Conservation (phyloP, 495 filamentous ascomycete species). For the Jackrogersella multiformis region DNA sequence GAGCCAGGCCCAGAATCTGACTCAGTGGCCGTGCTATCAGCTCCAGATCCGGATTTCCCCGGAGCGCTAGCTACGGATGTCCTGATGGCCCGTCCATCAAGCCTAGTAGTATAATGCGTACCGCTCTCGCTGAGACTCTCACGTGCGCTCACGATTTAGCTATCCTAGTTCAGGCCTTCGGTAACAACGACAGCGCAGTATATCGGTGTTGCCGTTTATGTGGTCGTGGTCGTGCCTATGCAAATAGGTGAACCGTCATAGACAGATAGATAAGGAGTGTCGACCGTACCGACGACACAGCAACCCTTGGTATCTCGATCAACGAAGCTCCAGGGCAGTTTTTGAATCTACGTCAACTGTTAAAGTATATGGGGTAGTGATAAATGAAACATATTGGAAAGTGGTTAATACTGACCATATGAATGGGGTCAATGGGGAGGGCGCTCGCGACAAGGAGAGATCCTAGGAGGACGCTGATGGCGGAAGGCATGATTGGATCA, state of each 20-base stretch:
- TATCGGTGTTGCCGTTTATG: background rate
- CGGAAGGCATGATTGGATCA: background rate
- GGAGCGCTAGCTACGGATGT: background rate
- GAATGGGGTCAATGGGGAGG: background rate
- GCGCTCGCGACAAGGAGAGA: background rate
- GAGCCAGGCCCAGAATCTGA: too few species aligned
- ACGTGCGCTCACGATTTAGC: background rate
- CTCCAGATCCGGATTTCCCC: background rate
- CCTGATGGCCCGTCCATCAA: background rate
- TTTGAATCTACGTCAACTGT: background rate
- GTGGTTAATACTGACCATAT: background rate
- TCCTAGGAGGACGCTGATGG: background rate
- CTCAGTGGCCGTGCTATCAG: background rate
- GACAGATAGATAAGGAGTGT: constrained; percentile 1
- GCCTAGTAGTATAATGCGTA: background rate
- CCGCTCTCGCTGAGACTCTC: constrained; percentile 7
- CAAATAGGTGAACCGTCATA: constrained; percentile 15
- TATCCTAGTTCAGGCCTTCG: background rate
- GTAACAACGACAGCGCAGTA: constrained; percentile 16
- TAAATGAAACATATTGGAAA: too few species aligned
- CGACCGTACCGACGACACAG: constrained; percentile 16
- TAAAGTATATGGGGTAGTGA: background rate
- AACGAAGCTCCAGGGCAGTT: constrained; percentile 1
- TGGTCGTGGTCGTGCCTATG: constrained; percentile 7
- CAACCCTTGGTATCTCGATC: background rate